Evolutionary conservation across 306 rosid genomes (phyloP), one percentile per base, ranked within the genome.

Genomic region (Quercus gilva): DNA sequence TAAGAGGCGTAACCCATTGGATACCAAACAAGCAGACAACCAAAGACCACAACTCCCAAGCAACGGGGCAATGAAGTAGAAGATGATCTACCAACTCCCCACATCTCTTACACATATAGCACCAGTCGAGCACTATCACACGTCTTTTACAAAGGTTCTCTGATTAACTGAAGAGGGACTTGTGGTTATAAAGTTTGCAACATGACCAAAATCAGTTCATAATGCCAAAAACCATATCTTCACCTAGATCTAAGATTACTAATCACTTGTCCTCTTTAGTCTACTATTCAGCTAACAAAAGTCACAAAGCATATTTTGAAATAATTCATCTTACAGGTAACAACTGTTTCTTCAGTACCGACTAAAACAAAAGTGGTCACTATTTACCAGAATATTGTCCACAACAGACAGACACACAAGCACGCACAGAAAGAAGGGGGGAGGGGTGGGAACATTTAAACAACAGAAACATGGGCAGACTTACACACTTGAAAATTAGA

Each of bases 401-500:
- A 68, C 41, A 55, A 28, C 25, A 64, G 45, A 55, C 33, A n/a
- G 18, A 49, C 19, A 57, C 3, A 3, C 19, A 71, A 25, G 56
- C 20, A 58, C 9, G 25, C 78, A 73, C 69, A 72, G 6, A 80
- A 28, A 25, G 15, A 21, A 81, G 43, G 57, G 55, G 55, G 65
- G 25, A 5, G 5, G 31, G 51, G 68, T 33, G 70, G 29, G 80
- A 68, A 29, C 77, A 73, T 74, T 19, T 33, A 60, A 78, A 70
- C 78, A 67, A 26, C 73, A 81, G 33, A 88, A 90, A 69, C 90
- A 86, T 21, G 91, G 94, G 82, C 87, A 84, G 82, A 92, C 99
- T 95, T 93, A 95, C 98, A 93, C 92, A 93, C 98, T 95, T 95
- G 99, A 81, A 92, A 93, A 88, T 93, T 95, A 71, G 99, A 95